Evolutionary conservation across 768 basidiomycete species (phyloP).

Genomic region (Punctularia strigosozonata): DNA sequence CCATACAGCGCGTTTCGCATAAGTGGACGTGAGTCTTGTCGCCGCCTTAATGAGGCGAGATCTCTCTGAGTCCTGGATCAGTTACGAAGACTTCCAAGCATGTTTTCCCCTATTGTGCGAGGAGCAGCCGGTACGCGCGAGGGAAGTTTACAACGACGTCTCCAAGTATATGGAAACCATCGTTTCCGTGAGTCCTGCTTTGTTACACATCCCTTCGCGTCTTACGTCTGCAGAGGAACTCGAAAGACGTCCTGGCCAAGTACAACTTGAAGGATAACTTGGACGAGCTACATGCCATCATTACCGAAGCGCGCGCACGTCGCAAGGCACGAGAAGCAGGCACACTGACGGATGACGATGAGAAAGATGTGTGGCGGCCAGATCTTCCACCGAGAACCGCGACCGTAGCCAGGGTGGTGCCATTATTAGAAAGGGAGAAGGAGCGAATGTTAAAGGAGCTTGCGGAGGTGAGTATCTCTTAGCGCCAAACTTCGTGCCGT

Average conservation of each 20-base stretch:
- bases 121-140: conserved; percentile 22
- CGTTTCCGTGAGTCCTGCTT: conserved; percentile 24
- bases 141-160: conserved; percentile 36
- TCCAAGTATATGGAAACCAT: conserved; percentile 62
- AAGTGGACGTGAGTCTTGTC: conserved; percentile 37
- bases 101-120: conserved; percentile 28
- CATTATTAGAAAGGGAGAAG: conserved; percentile 36
- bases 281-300: conserved; percentile 57
- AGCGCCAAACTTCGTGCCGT: too few species aligned
- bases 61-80: conserved; percentile 8
- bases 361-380: conserved; percentile 50
- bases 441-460: conserved; percentile 26
- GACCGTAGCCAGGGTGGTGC: conserved; percentile 50
- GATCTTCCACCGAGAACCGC: conserved; percentile 52
- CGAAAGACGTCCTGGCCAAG: conserved; percentile 58
- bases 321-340: too few species aligned
- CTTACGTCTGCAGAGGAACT: conserved; percentile 33
- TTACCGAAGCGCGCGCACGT: conserved; percentile 53
- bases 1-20: conserved; percentile 37
- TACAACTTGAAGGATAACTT: conserved; percentile 59
- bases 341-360: conserved; percentile 25
- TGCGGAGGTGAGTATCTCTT: conserved; percentile 23
- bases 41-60: background rate
- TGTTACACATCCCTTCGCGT: background rate
- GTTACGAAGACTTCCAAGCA: conserved; percentile 34